These are phyloP conservation scores for Phytophthora pistaciae DNA, from an alignment of 352 stramenopile genomes.

Conservation along the genomic window DNA sequence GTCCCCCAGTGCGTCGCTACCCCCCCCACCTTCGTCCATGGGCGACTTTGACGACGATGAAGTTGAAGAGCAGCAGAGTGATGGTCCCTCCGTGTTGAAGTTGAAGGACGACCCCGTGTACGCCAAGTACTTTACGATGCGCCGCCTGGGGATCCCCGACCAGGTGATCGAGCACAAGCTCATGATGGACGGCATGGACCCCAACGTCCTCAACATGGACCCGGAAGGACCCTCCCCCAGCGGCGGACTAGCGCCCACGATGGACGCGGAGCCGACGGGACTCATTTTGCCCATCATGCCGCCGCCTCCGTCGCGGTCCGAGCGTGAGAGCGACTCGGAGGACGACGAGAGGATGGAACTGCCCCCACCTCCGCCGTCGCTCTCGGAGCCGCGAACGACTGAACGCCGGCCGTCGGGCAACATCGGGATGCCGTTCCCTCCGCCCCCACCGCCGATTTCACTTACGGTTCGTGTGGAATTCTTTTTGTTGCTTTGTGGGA, in stretches of 20 bases:
- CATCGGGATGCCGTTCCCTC: constrained; percentile 64
- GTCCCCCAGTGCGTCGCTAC: constrained; percentile 21
- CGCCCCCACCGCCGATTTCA: constrained; percentile 55
- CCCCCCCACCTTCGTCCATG: constrained; percentile 38
- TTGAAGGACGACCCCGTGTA: constrained; percentile 87
- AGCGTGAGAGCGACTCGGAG: constrained; percentile 31
- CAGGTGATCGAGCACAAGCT: constrained; percentile 85
- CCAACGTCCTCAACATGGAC: constrained; percentile 81
- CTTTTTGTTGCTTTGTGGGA: neutral
- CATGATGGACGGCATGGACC: constrained; percentile 79
- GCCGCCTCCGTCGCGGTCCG: constrained; percentile 28
- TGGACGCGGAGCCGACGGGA: constrained; percentile 35
- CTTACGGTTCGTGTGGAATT: constrained; percentile 49
- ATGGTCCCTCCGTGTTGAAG: constrained; percentile 64
- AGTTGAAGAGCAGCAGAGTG: constrained; percentile 24
- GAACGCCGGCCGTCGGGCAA: constrained; percentile 42
- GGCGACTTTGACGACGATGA: constrained; percentile 40
- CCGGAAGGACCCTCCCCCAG: constrained; percentile 81
- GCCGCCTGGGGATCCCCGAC: constrained; percentile 73
- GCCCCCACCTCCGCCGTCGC: constrained; percentile 47
- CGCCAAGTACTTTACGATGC: constrained; percentile 90
- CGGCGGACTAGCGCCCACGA: constrained; percentile 41
- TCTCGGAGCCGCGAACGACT: constrained; percentile 20
- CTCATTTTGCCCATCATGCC: constrained; percentile 50
- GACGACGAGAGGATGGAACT: constrained; percentile 37